These are phyloP conservation scores for Beverwykella pulmonaria DNA, from an alignment of 495 filamentous ascomycete species.

Conservation along the genomic window DNA sequence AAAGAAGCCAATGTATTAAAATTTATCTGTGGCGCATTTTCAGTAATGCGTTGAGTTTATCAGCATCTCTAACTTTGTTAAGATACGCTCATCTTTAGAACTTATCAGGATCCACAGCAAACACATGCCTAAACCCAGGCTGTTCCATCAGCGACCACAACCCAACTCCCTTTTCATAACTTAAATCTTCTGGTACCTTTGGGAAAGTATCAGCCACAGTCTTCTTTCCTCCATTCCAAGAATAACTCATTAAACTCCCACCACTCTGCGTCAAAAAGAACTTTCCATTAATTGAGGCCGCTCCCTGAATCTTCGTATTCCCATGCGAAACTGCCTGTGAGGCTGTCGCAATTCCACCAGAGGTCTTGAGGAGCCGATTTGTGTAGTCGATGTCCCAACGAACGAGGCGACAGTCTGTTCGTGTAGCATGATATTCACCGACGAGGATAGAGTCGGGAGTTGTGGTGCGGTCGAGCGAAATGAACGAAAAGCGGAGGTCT, in stretches of 20 bases:
- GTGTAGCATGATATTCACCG: slow-evolving; percentile 34
- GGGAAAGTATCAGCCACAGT: slow-evolving; percentile 6
- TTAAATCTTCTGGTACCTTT: slow-evolving; percentile 35
- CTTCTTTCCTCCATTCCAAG: slow-evolving; percentile 20
- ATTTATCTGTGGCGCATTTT: too few relatives aligned
- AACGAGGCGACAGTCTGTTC: slow-evolving; percentile 25
- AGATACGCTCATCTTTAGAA: too few relatives aligned
- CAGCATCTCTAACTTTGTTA: too few relatives aligned
- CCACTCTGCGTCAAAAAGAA: slow-evolving; percentile 35
- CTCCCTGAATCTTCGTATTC: slow-evolving; percentile 33
- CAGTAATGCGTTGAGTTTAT: too few relatives aligned
- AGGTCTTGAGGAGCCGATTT: slow-evolving; percentile 24
- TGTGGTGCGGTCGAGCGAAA: slow-evolving; percentile 36
- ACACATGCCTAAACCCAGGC: slow-evolving; percentile 21
- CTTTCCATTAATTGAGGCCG: slow-evolving; percentile 27
- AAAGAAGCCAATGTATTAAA: too few relatives aligned
- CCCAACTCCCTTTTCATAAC: slow-evolving; percentile 33
- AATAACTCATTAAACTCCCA: slow-evolving; percentile 21
- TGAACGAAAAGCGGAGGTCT: slow-evolving; percentile 35
- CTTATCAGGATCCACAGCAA: slow-evolving; percentile 24
- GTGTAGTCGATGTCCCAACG: slow-evolving; percentile 37
- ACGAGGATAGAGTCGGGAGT: slow-evolving; percentile 34
- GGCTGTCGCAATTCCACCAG: slow-evolving; percentile 21
- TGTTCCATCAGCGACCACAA: slow-evolving; percentile 33
- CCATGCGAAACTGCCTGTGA: slow-evolving; percentile 27